phyloP scores from a whole-genome alignment of 2,329 filamentous ascomycete genomes.

The Sporothrix curviconia region DNA sequence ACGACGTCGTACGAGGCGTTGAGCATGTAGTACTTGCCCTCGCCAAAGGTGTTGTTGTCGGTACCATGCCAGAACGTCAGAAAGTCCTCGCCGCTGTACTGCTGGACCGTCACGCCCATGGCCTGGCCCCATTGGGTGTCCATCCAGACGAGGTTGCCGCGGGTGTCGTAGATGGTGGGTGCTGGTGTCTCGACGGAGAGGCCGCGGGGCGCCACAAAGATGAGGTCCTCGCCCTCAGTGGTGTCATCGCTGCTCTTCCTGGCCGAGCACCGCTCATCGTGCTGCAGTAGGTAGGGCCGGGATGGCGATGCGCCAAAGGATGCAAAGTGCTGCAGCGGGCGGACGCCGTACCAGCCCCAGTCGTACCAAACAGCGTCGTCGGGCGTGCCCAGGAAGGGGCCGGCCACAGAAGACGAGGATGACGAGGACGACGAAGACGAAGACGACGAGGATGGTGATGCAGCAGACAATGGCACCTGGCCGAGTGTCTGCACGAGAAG shows the following conservation, averaged over 20 bases:
- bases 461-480: background rate
- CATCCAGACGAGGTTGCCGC: constrained; percentile 49
- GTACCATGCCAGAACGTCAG: constrained; percentile 47
- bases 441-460: too few species aligned
- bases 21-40: constrained; percentile 38
- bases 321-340: constrained; percentile 8
- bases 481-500: background rate
- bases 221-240: constrained; percentile 20
- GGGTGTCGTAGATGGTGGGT: constrained; percentile 48
- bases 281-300: constrained; percentile 5
- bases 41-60: constrained; percentile 15
- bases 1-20: constrained; percentile 50
- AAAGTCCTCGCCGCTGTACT: constrained; percentile 44
- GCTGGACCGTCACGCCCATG: constrained; percentile 25
- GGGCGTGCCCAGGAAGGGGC: background rate
- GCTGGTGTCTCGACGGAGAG: constrained; percentile 35
- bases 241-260: background rate
- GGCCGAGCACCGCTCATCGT: background rate
- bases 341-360: constrained; percentile 12
- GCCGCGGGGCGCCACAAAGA: constrained; percentile 22
- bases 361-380: constrained; percentile 8
- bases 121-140: constrained; percentile 28
- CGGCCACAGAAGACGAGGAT: background rate
- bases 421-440: background rate
- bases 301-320: constrained; percentile 13